These are phyloP conservation scores for Lachnellula cervina DNA, from an alignment of 2,329 filamentous ascomycete genomes.

Conservation along the genomic window DNA sequence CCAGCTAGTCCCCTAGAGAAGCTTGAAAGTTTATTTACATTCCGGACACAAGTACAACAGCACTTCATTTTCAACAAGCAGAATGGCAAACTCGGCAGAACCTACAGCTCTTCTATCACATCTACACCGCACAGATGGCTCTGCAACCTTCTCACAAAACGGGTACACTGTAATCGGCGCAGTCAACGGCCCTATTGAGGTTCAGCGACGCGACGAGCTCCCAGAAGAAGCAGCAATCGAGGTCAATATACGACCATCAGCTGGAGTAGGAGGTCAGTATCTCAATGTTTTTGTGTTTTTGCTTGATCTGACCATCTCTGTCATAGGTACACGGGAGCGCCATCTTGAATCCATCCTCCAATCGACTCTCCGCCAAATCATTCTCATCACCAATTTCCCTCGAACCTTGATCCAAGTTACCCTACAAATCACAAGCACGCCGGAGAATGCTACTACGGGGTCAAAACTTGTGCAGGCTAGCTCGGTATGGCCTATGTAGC, in stretches of 20 bases:
- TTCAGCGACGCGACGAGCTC: conserved; percentile 80
- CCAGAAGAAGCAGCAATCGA: conserved; percentile 89
- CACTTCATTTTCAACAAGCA: neutral
- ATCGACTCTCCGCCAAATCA: conserved; percentile 65
- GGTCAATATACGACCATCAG: conserved; percentile 80
- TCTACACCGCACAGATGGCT: conserved; percentile 71
- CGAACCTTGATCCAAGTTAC: conserved; percentile 75
- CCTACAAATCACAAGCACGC: conserved; percentile 68
- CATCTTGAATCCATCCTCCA: conserved; percentile 77
- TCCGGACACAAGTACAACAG: neutral
- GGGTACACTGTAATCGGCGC: conserved; percentile 79
- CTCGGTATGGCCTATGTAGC: conserved; percentile 42
- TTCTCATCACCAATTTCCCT: conserved; percentile 71
- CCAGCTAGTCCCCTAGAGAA: neutral
- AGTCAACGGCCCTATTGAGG: conserved; percentile 91
- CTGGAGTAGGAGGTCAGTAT: conserved; percentile 70
- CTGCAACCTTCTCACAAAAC: conserved; percentile 67
- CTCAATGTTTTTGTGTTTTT: conserved; percentile 1
- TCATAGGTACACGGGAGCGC: conserved; percentile 62
- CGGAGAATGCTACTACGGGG: conserved; percentile 61
- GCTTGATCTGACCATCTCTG: conserved; percentile 8
- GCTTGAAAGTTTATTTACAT: neutral
- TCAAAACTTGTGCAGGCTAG: conserved; percentile 55
- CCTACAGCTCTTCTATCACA: conserved; percentile 46
- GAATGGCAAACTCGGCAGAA: conserved; percentile 43